These are phyloP conservation scores for Colletotrichum trifolii DNA, from an alignment of 2,329 filamentous ascomycete species.

Conservation along the genomic window DNA sequence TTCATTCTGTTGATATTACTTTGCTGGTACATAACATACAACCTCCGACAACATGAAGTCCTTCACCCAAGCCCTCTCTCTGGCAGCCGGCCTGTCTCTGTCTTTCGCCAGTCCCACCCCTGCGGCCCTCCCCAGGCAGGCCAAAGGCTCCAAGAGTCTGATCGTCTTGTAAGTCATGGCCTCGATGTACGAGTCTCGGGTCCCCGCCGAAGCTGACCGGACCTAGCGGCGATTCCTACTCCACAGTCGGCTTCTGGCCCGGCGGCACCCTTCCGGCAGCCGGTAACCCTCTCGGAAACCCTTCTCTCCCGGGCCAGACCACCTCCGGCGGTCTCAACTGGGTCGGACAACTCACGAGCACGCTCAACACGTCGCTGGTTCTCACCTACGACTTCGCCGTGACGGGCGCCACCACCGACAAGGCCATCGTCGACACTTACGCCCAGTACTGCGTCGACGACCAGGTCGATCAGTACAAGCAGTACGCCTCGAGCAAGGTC, in stretches of 20 bases:
- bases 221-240: constrained; percentile 67
- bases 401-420: constrained; percentile 62
- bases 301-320: constrained; percentile 60
- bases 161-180: constrained; percentile 25
- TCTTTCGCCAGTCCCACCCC: constrained; percentile 26
- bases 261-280: constrained; percentile 59
- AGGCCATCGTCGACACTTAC: constrained; percentile 60
- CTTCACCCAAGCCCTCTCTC: constrained; percentile 14
- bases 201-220: background rate
- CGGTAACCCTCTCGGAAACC: constrained; percentile 70
- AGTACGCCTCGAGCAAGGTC: constrained; percentile 53
- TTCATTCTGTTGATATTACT: constrained; percentile 18
- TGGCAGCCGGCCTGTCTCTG: constrained; percentile 31
- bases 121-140: constrained; percentile 15
- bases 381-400: constrained; percentile 62
- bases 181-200: too few relatives aligned
- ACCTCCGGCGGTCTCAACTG: constrained; percentile 59
- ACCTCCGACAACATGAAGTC: constrained; percentile 19
- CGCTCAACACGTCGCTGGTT: constrained; percentile 53
- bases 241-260: constrained; percentile 66
- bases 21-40: constrained; percentile 9
- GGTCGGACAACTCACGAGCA: constrained; percentile 57
- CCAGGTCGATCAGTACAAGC: constrained; percentile 57
- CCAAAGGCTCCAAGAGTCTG: constrained; percentile 20
- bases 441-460: constrained; percentile 62